phyloP scores from a whole-genome alignment of 2,329 filamentous ascomycete species.

The Trichoderma sp. region DNA sequence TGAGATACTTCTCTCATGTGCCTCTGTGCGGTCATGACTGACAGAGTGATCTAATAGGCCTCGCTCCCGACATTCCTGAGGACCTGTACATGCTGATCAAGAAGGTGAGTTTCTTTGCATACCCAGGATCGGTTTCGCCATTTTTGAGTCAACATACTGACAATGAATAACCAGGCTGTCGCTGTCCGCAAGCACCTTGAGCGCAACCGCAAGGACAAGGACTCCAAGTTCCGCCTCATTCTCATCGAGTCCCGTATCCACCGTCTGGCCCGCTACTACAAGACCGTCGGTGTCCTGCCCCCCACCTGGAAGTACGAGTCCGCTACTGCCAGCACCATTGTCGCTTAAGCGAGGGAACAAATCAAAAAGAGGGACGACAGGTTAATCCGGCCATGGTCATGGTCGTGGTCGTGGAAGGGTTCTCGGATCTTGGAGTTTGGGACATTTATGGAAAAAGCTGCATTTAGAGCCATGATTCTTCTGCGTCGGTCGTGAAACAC shows the following conservation, averaged over 20 bases:
- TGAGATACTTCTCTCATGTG: conserved; percentile 48
- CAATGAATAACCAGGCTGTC: conserved; percentile 65
- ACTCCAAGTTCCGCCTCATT: conserved; percentile 99
- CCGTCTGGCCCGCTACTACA: conserved; percentile 99
- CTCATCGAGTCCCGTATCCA: conserved; percentile 99
- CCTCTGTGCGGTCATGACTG: conserved; percentile 92
- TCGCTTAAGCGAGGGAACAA: conserved; percentile 53
- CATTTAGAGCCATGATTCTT: conserved; percentile 51
- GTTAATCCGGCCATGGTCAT: conserved; percentile 8
- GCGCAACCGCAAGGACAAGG: conserved; percentile 99
- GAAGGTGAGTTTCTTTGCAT: conserved; percentile 69
- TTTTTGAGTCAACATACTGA: neutral
- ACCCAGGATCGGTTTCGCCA: neutral
- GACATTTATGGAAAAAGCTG: conserved; percentile 46
- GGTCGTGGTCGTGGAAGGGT: conserved; percentile 38
- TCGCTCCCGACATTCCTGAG: conserved; percentile 98
- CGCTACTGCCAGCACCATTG: conserved; percentile 91
- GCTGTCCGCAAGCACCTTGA: conserved; percentile 99
- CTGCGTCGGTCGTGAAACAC: conserved; percentile 42
- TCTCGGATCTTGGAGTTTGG: conserved; percentile 51
- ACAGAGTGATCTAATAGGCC: conserved; percentile 91
- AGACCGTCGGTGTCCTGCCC: conserved; percentile 81
- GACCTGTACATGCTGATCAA: conserved; percentile 99
- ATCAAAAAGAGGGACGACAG: neutral
- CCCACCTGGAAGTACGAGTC: conserved; percentile 99